Evolutionary conservation across 306 rosid species (phyloP), one percentile per base, ranked within the genome.

Genomic region (Rosa lucieae): DNA sequence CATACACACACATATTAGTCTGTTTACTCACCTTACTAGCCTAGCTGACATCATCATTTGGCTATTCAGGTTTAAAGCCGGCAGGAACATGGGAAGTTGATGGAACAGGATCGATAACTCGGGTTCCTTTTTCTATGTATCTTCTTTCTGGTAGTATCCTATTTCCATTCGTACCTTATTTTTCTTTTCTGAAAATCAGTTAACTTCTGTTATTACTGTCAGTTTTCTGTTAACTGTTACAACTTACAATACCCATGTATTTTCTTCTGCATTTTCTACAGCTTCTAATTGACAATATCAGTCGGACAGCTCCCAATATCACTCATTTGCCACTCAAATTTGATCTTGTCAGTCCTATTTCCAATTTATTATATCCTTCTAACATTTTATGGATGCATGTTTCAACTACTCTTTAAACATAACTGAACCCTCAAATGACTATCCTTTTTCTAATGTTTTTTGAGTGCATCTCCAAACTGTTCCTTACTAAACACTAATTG

Each of bases 41-140:
- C 65, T 32, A 18, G 75, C 61, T 82, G 76, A 80, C 63, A 59
- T 44, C 61, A 72, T 81, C 74, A 29, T 29, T 29, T 81, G 72
- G 53, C 73, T 71, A 48, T 85, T 77, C 88, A 95, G 99, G 90
- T 86, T 63, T 95, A 84, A 93, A 85, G 89, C 90, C 96, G 61
- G 86, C 82, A 70, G 93, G 98, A 80, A 88, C 97, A 15, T 93
- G 99, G 99, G 99, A 93, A 93, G 87, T 95, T 83, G 99, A 95
- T 77, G 93, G 89, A 84, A 86, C 85, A 52, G 97, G 98, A 80
- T 85, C 79, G 43, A 74, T 77, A 62, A 86, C 97, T 13, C 87
- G 90, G 76, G 76, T 93, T 82, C 93, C 98, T 76, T 85, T 68
- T 80, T 93, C 98, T 43, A 93, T 93, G 99, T 95, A 95, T 85